Evolutionary conservation across 129 eudicot genomes (phyloP).

Genomic region (Tagetes erecta): DNA sequence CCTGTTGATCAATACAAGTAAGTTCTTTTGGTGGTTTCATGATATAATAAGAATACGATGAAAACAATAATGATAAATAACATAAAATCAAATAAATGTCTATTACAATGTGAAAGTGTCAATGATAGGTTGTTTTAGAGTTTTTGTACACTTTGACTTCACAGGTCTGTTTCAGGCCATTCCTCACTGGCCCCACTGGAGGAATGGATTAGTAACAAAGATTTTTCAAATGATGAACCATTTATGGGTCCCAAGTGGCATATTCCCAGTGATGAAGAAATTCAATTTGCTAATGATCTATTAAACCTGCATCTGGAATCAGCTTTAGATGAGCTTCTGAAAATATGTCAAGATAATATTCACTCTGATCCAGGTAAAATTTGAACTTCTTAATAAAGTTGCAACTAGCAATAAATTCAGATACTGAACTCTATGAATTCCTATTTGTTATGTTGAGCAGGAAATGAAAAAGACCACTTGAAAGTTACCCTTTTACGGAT

Average conservation of each 20-base stretch:
- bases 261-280: conserved; percentile 72
- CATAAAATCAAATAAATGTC: background rate
- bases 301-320: conserved; percentile 70
- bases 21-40: conserved; percentile 23
- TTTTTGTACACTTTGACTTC: conserved; percentile 24
- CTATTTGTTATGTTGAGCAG: conserved; percentile 41
- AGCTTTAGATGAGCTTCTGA: conserved; percentile 80
- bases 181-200: conserved; percentile 58
- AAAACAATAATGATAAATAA: background rate
- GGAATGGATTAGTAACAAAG: conserved; percentile 88
- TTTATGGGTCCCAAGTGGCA: conserved; percentile 78
- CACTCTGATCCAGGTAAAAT: conserved; percentile 85
- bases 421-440: background rate
- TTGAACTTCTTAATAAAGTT: background rate
- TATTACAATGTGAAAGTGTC: background rate
- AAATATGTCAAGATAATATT: conserved; percentile 71
- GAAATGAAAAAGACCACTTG: conserved; percentile 92
- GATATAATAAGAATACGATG: background rate
- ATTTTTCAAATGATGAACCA: conserved; percentile 51
- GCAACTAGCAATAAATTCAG: background rate
- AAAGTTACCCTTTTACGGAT: conserved; percentile 95
- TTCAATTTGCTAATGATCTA: conserved; percentile 89
- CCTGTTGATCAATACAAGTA: conserved; percentile 97
- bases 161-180: conserved; percentile 71
- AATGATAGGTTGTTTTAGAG: background rate